Evolutionary conservation across 768 basidiomycete genomes (phyloP).

Genomic region (Pulveroboletus sp.): DNA sequence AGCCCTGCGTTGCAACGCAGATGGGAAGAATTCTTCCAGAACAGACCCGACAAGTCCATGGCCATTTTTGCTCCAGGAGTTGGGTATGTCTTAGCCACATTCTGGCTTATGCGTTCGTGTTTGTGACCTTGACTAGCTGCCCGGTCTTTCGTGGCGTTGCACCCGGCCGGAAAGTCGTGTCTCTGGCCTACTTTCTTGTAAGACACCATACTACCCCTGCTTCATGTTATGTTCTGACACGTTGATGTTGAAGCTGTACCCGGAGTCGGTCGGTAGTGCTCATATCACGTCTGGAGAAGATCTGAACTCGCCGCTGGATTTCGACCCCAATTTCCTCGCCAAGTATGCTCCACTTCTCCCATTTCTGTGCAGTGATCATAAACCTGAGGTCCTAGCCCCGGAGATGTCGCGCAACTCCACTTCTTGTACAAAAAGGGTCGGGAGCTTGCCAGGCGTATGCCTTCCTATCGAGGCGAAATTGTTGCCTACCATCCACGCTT

Average conservation of each 20-base stretch:
- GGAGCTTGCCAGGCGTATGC: constrained; percentile 55
- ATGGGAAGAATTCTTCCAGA: constrained; percentile 53
- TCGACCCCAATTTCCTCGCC: constrained; percentile 44
- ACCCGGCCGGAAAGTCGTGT: constrained; percentile 27
- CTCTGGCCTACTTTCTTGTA: constrained; percentile 33
- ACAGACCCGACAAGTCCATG: constrained; percentile 58
- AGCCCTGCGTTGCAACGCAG: constrained; percentile 42
- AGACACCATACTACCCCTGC: background rate
- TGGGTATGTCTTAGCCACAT: constrained; percentile 31
- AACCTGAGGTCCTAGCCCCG: background rate
- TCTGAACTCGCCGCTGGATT: constrained; percentile 38
- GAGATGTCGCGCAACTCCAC: constrained; percentile 43
- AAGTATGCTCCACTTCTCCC: constrained; percentile 30
- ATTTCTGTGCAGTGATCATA: background rate
- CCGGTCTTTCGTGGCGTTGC: constrained; percentile 13
- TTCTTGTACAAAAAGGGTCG: constrained; percentile 54
- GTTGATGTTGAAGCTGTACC: constrained; percentile 34
- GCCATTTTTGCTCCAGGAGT: constrained; percentile 39
- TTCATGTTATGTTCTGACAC: background rate
- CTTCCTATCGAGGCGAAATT: constrained; percentile 16
- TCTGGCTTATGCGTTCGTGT: background rate
- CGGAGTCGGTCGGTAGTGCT: constrained; percentile 42
- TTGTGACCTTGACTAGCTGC: constrained; percentile 18
- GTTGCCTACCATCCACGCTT: constrained; percentile 23
- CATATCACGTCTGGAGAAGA: constrained; percentile 45